phyloP scores from a whole-genome alignment of 2,329 filamentous ascomycete genomes.

The Cyphellophora europaea region DNA sequence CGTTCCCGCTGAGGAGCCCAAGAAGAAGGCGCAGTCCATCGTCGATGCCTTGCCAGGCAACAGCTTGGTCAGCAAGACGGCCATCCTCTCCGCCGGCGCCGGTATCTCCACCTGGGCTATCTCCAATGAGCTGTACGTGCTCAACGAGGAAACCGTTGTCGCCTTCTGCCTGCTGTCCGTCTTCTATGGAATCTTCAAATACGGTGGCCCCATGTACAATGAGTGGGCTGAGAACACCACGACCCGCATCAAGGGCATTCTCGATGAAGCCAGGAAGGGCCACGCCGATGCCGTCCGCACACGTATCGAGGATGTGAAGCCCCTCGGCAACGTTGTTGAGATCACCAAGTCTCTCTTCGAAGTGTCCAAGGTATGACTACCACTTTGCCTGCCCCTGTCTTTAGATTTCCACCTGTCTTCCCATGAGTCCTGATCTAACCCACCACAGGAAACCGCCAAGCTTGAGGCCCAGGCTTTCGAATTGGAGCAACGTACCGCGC shows the following conservation, averaged over 20 bases:
- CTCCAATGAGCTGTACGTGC: conserved; percentile 98
- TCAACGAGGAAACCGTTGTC: conserved; percentile 98
- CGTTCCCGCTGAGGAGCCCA: conserved; percentile 77
- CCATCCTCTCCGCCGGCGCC: conserved; percentile 87
- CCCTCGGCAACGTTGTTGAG: conserved; percentile 88
- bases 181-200: conserved; percentile 87
- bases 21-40: conserved; percentile 94
- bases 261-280: conserved; percentile 88
- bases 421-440: conserved; percentile 2
- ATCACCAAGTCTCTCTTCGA: conserved; percentile 95
- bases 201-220: conserved; percentile 82
- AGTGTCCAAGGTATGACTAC: conserved; percentile 76
- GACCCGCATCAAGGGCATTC: conserved; percentile 86
- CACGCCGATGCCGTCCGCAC: conserved; percentile 93
- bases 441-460: conserved; percentile 79
- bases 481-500: conserved; percentile 89
- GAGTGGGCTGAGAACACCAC: conserved; percentile 86
- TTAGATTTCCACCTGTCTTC: neutral
- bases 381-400: conserved; percentile 1
- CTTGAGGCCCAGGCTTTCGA: conserved; percentile 95
- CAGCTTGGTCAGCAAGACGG: conserved; percentile 89
- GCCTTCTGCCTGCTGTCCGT: conserved; percentile 86
- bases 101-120: conserved; percentile 89
- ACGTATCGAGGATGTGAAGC: conserved; percentile 87
- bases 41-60: conserved; percentile 87